A percentile compares a stretch with the other conserved stretches of the same genome.
Evolutionary conservation across 768 basidiomycete genomes (phyloP).

Genomic region (Antrodiella citrinella): DNA sequence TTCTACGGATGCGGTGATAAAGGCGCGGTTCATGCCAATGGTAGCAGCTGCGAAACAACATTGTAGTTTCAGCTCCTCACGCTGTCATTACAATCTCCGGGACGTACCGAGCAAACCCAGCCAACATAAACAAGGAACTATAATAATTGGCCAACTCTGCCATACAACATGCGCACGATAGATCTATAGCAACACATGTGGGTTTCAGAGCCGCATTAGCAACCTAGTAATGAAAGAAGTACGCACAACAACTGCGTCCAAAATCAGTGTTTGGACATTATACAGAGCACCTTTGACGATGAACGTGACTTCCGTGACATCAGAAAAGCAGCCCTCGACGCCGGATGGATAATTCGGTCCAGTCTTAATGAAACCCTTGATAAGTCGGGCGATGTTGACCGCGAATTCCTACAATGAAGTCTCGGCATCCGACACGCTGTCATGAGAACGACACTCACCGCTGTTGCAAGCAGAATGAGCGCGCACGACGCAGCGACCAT

Average conservation of each 20-base stretch:
- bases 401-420: slow-evolving; percentile 13
- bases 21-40: slow-evolving; percentile 12
- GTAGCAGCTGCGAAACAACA: slow-evolving; percentile 10
- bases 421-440: neutral
- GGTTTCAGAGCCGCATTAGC: neutral
- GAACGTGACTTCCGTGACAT: slow-evolving; percentile 10
- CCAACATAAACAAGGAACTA: slow-evolving; percentile 25
- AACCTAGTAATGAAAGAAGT: neutral
- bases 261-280: slow-evolving; percentile 13
- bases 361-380: slow-evolving; percentile 7
- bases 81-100: neutral
- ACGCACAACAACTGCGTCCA: slow-evolving; percentile 17
- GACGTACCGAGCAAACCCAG: slow-evolving; percentile 16
- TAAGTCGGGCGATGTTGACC: slow-evolving; percentile 8
- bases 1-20: slow-evolving; percentile 10
- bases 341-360: slow-evolving; percentile 10
- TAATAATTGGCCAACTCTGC: slow-evolving; percentile 16
- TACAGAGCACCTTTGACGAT: slow-evolving; percentile 14
- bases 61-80: neutral
- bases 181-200: slow-evolving; percentile 1
- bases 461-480: slow-evolving; percentile 14
- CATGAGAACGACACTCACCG: slow-evolving; percentile 6
- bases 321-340: slow-evolving; percentile 3
- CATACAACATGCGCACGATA: slow-evolving; percentile 9
- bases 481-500: slow-evolving; percentile 13